These are phyloP conservation scores for Pythium chondricola DNA, from an alignment of 352 stramenopile species.

Conservation along the genomic window DNA sequence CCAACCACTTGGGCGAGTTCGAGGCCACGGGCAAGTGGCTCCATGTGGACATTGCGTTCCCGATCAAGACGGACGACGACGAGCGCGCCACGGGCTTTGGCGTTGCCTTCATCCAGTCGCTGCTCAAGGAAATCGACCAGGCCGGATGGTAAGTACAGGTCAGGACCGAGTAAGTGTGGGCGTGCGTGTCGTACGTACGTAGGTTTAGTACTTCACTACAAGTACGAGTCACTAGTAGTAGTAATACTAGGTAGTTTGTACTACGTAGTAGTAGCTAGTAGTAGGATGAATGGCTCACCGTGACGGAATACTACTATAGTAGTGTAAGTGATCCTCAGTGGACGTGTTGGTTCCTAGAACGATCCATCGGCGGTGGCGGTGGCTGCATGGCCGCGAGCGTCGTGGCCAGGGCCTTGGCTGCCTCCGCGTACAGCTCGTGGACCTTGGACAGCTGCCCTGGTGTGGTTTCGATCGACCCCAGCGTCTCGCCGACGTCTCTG, in stretches of 20 bases:
- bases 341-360: too few species aligned
- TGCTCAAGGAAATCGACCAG: slow-evolving; percentile 50
- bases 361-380: too few species aligned
- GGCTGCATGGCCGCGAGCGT: neutral
- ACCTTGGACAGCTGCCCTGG: neutral
- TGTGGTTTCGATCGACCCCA: neutral
- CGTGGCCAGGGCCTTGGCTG: slow-evolving; percentile 7
- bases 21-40: slow-evolving; percentile 87
- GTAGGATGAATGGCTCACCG: too few species aligned
- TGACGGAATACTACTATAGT: too few species aligned
- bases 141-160: slow-evolving; percentile 35
- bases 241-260: too few species aligned
- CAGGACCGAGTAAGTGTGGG: neutral
- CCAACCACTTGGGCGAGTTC: slow-evolving; percentile 86
- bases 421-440: slow-evolving; percentile 5
- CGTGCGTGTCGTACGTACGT: neutral
- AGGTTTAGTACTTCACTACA: too few species aligned
- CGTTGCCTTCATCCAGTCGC: slow-evolving; percentile 83
- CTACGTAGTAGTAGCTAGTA: too few species aligned
- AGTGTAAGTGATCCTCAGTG: too few species aligned
- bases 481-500: neutral
- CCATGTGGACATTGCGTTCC: slow-evolving; percentile 95
- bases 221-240: too few species aligned
- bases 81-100: slow-evolving; percentile 91
- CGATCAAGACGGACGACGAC: slow-evolving; percentile 61